Base-by-base conservation (phyloP, 441 rosid genomes). In the Pelargonium fulgidum region DNA sequence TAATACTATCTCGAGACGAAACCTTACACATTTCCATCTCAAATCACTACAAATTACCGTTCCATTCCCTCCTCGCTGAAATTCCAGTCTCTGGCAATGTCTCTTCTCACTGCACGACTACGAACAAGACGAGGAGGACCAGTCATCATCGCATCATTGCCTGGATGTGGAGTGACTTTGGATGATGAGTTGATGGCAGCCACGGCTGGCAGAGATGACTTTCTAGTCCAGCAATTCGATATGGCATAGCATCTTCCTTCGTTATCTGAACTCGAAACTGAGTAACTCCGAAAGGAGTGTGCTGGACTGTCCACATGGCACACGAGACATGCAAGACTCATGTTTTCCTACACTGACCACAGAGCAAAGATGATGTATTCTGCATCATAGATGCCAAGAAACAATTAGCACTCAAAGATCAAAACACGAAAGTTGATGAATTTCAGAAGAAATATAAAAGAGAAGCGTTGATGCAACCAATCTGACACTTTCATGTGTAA, bases 21-120 rank as follows among this genome's bases (percentile, higher is more conserved):
- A 16, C 19, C 65, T 19, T 12, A 20, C 20, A 29, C 17, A 22
- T 59, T 68, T n/a, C 14, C 52, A 58, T 62, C 69, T 47, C 61
- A 3, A 48, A 36, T 17, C 36, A 64, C 7, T 22, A 66, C 52
- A 42, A 56, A 61, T 79, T 84, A 90, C 67, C 77, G 84, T 76
- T 81, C 84, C 72, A 85, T 67, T 45, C 70, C 84, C 11, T 62
- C 83, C 81, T 83, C 89, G 8, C 86, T 87, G 13, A 93, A 93
- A 79, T 93, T 87, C 98, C 98, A 93, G 83, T 93, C 96, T 80
- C 94, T 85, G 64, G 85, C 97, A 45, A 93, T 66, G 81, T 93
- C 97, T 81, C 98, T 86, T 73, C 91, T 85, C 56, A 93, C 90
- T 0, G 98, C 98, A 48, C 78, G 83, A 79, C 98, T 93, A 7